A percentile compares a stretch with the other conserved stretches of the same genome.
Conservation (phyloP, 2,329 filamentous ascomycete species). For the Hypoxylon sp. region DNA sequence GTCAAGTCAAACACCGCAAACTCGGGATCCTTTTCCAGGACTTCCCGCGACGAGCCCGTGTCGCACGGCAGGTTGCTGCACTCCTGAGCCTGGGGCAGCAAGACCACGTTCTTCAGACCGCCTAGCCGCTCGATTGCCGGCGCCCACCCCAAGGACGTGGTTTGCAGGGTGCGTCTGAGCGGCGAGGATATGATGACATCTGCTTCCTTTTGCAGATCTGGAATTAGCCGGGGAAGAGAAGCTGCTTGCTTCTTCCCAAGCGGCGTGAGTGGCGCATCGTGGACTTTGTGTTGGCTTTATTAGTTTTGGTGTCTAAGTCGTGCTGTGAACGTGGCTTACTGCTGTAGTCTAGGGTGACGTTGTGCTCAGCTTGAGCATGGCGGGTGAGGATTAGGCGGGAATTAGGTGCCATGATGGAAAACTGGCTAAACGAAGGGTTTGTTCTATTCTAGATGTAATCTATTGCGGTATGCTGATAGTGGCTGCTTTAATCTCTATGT, state of each 20-base stretch:
- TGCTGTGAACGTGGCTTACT: conserved; percentile 40
- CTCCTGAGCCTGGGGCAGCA: conserved; percentile 54
- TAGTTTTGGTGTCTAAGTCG: background rate
- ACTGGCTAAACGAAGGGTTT: background rate
- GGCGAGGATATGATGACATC: conserved; percentile 54
- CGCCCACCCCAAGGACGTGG: conserved; percentile 51
- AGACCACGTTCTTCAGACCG: conserved; percentile 44
- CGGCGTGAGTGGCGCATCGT: conserved; percentile 49
- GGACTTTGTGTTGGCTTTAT: conserved; percentile 34
- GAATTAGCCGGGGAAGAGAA: conserved; percentile 42
- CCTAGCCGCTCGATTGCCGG: conserved; percentile 46
- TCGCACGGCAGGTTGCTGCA: conserved; percentile 52
- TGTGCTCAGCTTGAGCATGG: conserved; percentile 52
- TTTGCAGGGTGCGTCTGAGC: conserved; percentile 54
- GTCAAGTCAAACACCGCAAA: conserved; percentile 49
- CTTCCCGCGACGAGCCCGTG: conserved; percentile 50
- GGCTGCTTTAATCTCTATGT: background rate
- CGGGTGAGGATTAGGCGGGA: conserved; percentile 50
- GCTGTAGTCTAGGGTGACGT: conserved; percentile 49
- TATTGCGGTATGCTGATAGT: conserved; percentile 3
- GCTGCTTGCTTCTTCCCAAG: conserved; percentile 49
- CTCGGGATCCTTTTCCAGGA: conserved; percentile 49
- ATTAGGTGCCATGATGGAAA: conserved; percentile 47
- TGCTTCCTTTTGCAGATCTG: conserved; percentile 43
- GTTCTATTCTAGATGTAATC: conserved; percentile 15